phyloP scores from a whole-genome alignment of 2,329 filamentous ascomycete species.

The Xylaria sp. region DNA sequence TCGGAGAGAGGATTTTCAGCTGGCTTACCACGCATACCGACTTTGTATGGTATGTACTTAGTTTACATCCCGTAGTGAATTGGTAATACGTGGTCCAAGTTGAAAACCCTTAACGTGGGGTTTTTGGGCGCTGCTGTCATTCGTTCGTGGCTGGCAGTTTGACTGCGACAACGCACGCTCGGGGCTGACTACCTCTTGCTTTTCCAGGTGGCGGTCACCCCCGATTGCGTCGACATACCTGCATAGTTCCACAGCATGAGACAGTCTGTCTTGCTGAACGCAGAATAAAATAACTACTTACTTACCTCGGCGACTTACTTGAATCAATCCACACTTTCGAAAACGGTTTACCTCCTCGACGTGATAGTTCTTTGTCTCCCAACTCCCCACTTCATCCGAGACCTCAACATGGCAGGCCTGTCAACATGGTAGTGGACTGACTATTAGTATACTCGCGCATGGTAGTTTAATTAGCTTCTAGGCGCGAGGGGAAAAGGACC shows the following conservation, averaged over 20 bases:
- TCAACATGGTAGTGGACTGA: too few species aligned
- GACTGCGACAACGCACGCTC: constrained; percentile 28
- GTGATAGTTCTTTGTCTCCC: background rate
- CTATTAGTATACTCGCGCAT: constrained; percentile 21
- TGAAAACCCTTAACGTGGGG: background rate
- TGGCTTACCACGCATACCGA: constrained; percentile 3
- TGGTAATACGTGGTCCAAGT: constrained; percentile 28
- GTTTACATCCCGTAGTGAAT: background rate
- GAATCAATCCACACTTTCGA: background rate
- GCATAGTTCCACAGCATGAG: constrained; percentile 15
- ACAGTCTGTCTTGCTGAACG: background rate
- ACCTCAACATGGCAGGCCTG: constrained; percentile 13
- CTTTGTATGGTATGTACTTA: background rate
- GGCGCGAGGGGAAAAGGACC: background rate
- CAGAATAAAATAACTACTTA: background rate
- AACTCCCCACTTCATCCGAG: background rate
- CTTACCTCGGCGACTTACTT: background rate
- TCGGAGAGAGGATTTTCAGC: background rate
- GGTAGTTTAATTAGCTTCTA: constrained; percentile 27
- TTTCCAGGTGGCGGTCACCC: constrained; percentile 11
- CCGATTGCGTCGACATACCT: constrained; percentile 4
- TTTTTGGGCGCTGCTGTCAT: background rate
- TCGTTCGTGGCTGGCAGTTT: background rate
- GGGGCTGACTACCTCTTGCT: constrained; percentile 26
- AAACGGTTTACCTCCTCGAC: background rate